phyloP scores from a whole-genome alignment of 805 yeast genomes.

The Kodamaea nitidulidarum region DNA sequence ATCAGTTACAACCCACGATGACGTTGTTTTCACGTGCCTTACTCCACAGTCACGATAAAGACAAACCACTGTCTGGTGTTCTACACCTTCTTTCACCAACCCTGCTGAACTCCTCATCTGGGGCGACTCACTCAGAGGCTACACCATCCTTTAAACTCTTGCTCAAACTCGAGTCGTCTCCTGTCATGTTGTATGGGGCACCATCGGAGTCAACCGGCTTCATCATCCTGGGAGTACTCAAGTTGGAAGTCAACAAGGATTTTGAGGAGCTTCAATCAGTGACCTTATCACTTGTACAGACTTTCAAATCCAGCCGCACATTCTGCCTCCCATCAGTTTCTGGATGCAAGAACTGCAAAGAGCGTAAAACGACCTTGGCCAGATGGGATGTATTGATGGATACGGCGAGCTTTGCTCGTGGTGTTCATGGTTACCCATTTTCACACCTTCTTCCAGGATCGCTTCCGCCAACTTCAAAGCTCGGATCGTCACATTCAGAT shows the following conservation, averaged over 20 bases:
- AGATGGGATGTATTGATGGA: constrained; percentile 80
- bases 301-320: constrained; percentile 61
- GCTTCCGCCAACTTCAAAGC: constrained; percentile 71
- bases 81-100: constrained; percentile 6
- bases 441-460: constrained; percentile 85
- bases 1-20: constrained; percentile 10
- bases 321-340: constrained; percentile 54
- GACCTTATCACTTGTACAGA: constrained; percentile 66
- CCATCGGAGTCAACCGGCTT: constrained; percentile 82
- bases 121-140: neutral
- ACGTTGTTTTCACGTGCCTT: constrained; percentile 22
- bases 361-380: constrained; percentile 60
- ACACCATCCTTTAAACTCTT: constrained; percentile 33
- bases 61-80: constrained; percentile 8
- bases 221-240: constrained; percentile 73
- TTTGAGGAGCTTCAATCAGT: constrained; percentile 44
- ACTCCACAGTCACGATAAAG: constrained; percentile 16
- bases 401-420: constrained; percentile 54
- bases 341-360: constrained; percentile 56
- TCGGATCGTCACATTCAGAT: constrained; percentile 49
- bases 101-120: constrained; percentile 1
- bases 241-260: constrained; percentile 30
- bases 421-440: constrained; percentile 86
- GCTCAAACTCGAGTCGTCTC: constrained; percentile 82
- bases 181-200: constrained; percentile 77